phyloP scores from a whole-genome alignment of 73 alveolate genomes.

The Paramecium tetraurelia region DNA sequence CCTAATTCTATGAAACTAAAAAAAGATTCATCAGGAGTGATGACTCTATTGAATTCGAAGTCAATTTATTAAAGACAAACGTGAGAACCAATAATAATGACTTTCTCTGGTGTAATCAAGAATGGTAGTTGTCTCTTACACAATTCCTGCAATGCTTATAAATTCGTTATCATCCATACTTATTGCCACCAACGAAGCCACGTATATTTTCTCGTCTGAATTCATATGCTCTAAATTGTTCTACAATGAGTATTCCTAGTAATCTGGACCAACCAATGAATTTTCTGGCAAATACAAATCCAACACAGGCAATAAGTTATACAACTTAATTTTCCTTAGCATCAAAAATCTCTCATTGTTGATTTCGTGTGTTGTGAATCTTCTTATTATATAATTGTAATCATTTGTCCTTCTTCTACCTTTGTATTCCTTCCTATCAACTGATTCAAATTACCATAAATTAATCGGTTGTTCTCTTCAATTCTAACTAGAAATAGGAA shows the following conservation, averaged over 20 bases:
- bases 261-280: background rate
- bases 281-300: background rate
- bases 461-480: background rate
- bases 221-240: background rate
- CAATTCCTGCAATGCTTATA: background rate
- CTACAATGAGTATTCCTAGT: background rate
- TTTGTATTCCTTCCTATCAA: background rate
- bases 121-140: background rate
- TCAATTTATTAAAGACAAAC: slow-evolving; percentile 15
- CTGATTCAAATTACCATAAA: background rate
- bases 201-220: background rate
- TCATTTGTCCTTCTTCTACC: background rate
- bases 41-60: background rate
- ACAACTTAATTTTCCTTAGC: background rate
- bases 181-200: background rate
- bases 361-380: background rate
- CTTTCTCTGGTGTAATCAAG: background rate
- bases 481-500: background rate
- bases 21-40: background rate
- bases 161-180: background rate
- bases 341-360: background rate
- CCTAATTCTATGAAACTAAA: background rate
- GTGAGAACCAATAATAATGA: background rate
- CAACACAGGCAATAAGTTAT: background rate
- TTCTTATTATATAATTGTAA: background rate